Conservation (phyloP, 257 asterid species). For the Solanum chiquidenum region DNA sequence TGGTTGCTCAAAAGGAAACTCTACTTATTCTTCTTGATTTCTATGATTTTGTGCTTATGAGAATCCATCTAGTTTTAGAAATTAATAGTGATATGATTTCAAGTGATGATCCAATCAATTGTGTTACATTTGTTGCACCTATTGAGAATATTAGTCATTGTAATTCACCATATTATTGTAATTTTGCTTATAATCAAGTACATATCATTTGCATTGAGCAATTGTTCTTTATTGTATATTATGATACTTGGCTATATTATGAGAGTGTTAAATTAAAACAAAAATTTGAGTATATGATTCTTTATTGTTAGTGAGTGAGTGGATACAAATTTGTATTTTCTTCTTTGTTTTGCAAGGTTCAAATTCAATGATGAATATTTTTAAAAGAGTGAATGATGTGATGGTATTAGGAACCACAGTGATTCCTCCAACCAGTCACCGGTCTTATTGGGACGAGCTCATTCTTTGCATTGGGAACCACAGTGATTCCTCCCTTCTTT, state of each 20-base stretch:
- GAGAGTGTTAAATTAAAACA: no score
- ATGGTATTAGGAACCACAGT: no score
- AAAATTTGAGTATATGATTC: not conserved
- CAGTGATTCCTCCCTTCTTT: no score
- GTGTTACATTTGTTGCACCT: not conserved
- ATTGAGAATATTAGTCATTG: no score
- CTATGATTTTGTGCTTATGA: not conserved
- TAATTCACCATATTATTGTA: not conserved
- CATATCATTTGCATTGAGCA: not conserved
- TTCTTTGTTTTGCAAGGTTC: no score
- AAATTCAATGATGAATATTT: no score
- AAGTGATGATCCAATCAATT: not conserved
- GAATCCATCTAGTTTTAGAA: no score
- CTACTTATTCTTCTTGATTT: not conserved
- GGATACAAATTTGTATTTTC: not conserved
- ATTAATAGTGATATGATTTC: not conserved
- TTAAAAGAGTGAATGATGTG: not conserved
- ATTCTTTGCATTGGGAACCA: no score
- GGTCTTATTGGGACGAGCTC: no score
- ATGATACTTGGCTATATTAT: not conserved
- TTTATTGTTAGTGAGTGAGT: not conserved
- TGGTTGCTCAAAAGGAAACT: not conserved
- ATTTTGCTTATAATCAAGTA: not conserved
- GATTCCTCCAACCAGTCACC: no score
- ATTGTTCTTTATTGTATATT: no score